Conservation (phyloP, 73 alveolate genomes). For the Symbiodinium natans region DNA sequence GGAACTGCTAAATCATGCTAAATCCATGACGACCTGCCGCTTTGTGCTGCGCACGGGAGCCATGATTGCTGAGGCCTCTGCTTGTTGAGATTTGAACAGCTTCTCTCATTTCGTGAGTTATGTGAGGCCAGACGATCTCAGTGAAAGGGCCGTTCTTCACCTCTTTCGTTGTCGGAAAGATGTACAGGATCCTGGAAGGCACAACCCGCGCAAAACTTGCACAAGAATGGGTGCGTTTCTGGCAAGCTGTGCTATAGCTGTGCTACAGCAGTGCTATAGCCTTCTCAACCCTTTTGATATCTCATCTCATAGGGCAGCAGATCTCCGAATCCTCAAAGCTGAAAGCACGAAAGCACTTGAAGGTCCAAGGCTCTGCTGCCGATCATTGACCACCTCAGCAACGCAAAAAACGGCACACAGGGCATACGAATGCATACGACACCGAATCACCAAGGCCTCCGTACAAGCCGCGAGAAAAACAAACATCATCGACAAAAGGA, state of each 20-base stretch:
- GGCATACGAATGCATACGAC: too few relatives aligned
- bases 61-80: not conserved
- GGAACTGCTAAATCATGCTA: not conserved
- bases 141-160: constrained; percentile 76
- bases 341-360: not conserved
- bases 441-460: too few relatives aligned
- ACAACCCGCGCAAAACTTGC: not conserved
- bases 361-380: constrained; percentile 39
- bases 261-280: not conserved
- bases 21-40: not conserved
- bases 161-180: constrained; percentile 34
- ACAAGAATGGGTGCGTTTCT: not conserved
- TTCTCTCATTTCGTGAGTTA: not conserved
- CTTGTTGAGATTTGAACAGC: constrained; percentile 42
- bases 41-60: not conserved
- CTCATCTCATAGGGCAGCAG: not conserved
- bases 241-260: too few relatives aligned
- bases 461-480: too few relatives aligned
- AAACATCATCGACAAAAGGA: too few relatives aligned
- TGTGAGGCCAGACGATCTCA: constrained; percentile 86
- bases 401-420: too few relatives aligned
- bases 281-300: too few relatives aligned
- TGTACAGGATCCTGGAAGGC: constrained; percentile 17
- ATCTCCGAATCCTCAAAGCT: not conserved
- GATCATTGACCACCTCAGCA: constrained; percentile 51